Conservation (phyloP, 805 yeast species). For the Candida sonorensis region DNA sequence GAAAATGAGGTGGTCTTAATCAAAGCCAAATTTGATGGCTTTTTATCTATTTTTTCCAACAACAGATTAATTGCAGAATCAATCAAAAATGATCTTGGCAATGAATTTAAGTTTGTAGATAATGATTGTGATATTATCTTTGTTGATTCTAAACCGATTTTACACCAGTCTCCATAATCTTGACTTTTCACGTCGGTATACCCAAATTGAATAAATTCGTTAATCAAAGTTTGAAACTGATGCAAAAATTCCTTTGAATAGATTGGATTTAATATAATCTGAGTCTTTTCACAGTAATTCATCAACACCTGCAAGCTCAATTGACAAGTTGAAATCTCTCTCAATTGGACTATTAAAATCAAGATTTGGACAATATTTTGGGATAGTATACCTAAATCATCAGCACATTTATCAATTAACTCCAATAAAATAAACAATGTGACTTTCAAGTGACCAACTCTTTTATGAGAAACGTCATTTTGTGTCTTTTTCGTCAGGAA, state of each 20-base stretch:
- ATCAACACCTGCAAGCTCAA: constrained; percentile 28
- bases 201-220: constrained; percentile 21
- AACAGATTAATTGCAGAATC: constrained; percentile 32
- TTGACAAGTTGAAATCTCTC: constrained; percentile 59
- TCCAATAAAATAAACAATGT: constrained; percentile 65
- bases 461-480: constrained; percentile 51
- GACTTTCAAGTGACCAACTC: constrained; percentile 78
- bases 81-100: constrained; percentile 13
- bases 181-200: background rate
- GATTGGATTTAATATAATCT: constrained; percentile 20
- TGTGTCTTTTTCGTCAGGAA: constrained; percentile 58
- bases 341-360: constrained; percentile 39
- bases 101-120: constrained; percentile 15
- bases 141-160: constrained; percentile 34
- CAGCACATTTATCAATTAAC: constrained; percentile 68
- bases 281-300: constrained; percentile 22
- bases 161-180: constrained; percentile 35
- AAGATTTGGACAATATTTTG: constrained; percentile 58
- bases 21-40: constrained; percentile 12
- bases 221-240: constrained; percentile 28
- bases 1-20: constrained; percentile 10
- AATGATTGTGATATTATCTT: constrained; percentile 28
- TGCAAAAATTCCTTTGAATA: constrained; percentile 44
- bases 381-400: constrained; percentile 80
- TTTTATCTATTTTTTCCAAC: constrained; percentile 26